Evolutionary conservation across 768 basidiomycete genomes (phyloP).

Genomic region (Sporobolomyces phaffii): DNA sequence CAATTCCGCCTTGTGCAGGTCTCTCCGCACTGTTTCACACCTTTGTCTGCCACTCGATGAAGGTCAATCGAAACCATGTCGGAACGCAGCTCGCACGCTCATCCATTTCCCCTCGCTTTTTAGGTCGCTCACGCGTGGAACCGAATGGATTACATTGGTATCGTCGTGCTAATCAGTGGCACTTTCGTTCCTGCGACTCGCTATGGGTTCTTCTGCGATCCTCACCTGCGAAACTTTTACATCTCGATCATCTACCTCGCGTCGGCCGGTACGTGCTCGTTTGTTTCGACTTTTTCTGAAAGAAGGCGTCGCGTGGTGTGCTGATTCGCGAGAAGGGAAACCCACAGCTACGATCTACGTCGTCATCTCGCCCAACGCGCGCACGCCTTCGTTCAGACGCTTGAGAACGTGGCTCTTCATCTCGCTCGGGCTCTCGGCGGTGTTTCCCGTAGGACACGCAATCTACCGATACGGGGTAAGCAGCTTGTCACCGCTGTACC

Average conservation of each 20-base stretch:
- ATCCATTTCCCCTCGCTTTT: not conserved
- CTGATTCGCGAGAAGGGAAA: too few species aligned
- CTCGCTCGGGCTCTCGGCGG: slow-evolving; percentile 63
- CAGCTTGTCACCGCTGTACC: too few species aligned
- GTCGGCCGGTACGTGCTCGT: slow-evolving; percentile 7
- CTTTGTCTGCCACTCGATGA: slow-evolving; percentile 63
- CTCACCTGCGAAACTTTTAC: slow-evolving; percentile 18
- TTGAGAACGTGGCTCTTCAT: slow-evolving; percentile 74
- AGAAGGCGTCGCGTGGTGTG: too few species aligned
- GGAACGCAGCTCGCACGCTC: not conserved
- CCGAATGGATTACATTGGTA: slow-evolving; percentile 71
- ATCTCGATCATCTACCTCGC: slow-evolving; percentile 25
- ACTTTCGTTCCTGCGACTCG: slow-evolving; percentile 23
- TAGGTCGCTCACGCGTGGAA: slow-evolving; percentile 61
- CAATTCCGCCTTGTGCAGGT: not conserved
- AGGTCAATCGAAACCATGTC: slow-evolving; percentile 52
- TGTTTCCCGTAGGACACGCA: slow-evolving; percentile 65
- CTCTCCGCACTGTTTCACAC: slow-evolving; percentile 70
- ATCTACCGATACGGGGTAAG: slow-evolving; percentile 55
- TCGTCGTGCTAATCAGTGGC: slow-evolving; percentile 50
- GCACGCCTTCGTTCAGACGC: slow-evolving; percentile 66
- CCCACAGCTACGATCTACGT: slow-evolving; percentile 61
- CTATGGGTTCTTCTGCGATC: slow-evolving; percentile 33
- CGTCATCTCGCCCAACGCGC: slow-evolving; percentile 71
- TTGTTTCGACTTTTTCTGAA: too few species aligned